Conservation (phyloP, 2,329 filamentous ascomycete species). For the Pseudocercospora fijiensis region DNA sequence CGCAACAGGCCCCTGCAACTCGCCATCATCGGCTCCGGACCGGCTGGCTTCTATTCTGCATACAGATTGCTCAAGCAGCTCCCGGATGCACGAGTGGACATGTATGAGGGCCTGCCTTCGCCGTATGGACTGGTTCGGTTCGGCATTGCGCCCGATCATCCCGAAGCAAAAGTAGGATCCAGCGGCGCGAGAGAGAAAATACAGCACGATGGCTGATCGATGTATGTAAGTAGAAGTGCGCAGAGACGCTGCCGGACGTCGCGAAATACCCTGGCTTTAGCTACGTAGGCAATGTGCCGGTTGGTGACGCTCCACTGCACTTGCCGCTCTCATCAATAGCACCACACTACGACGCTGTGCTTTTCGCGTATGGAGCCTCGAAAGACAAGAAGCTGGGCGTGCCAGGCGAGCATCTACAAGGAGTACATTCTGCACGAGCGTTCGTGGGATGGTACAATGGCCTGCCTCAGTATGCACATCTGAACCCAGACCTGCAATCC, state of each 20-base stretch:
- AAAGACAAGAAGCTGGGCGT: slow-evolving; percentile 77
- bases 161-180: slow-evolving; percentile 81
- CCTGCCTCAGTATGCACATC: slow-evolving; percentile 72
- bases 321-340: slow-evolving; percentile 68
- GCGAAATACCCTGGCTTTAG: slow-evolving; percentile 79
- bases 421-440: slow-evolving; percentile 82
- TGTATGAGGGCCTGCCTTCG: slow-evolving; percentile 93
- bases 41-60: slow-evolving; percentile 92
- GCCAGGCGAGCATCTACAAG: slow-evolving; percentile 73
- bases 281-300: slow-evolving; percentile 84
- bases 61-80: slow-evolving; percentile 79
- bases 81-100: slow-evolving; percentile 73
- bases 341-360: slow-evolving; percentile 84
- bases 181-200: not conserved
- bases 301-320: slow-evolving; percentile 57
- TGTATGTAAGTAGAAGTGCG: slow-evolving; percentile 68
- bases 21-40: slow-evolving; percentile 84
- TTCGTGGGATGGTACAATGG: slow-evolving; percentile 99
- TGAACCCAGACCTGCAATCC: slow-evolving; percentile 70
- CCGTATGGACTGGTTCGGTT: slow-evolving; percentile 91
- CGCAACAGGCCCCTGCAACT: slow-evolving; percentile 62
- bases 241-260: slow-evolving; percentile 89
- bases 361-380: slow-evolving; percentile 90
- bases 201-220: slow-evolving; percentile 27
- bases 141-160: slow-evolving; percentile 96